Evolutionary conservation across 441 rosid genomes (phyloP).

Genomic region (Breynia disticha): DNA sequence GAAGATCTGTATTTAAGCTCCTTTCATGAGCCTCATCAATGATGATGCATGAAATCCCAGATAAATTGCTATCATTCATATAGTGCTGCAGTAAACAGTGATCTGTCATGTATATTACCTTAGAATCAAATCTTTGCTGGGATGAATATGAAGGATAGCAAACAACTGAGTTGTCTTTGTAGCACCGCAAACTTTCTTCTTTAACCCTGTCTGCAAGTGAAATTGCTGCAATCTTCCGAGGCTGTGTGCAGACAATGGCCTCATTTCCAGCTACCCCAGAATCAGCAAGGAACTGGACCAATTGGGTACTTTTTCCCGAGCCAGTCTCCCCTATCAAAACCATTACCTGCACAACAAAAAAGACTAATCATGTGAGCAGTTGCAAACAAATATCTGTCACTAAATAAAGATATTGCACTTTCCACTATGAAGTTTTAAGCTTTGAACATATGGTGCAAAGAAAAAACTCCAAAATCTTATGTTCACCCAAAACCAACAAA

Average conservation of each 20-base stretch:
- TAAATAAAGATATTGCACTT: too few species aligned
- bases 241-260: constrained; percentile 81
- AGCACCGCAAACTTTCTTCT: constrained; percentile 68
- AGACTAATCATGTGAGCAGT: too few species aligned
- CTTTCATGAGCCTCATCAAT: constrained; percentile 97
- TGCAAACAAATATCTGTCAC: too few species aligned
- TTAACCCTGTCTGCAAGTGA: constrained; percentile 63
- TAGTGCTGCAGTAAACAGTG: constrained; percentile 72
- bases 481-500: too few species aligned
- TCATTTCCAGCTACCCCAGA: constrained; percentile 51
- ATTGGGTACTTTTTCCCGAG: constrained; percentile 92
- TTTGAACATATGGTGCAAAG: too few species aligned
- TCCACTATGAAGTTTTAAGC: too few species aligned
- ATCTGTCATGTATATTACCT: constrained; percentile 73
- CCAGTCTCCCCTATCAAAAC: constrained; percentile 94
- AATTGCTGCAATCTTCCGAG: constrained; percentile 80
- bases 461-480: too few species aligned
- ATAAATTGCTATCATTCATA: constrained; percentile 54
- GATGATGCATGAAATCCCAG: constrained; percentile 72
- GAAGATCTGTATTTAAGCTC: constrained; percentile 87
- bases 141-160: constrained; percentile 60
- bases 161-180: constrained; percentile 33
- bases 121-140: constrained; percentile 42
- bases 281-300: constrained; percentile 88
- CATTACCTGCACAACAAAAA: constrained; percentile 42